A percentile compares a stretch with the other conserved stretches of the same genome.
These are phyloP conservation scores for Macrophomina tecta DNA, from an alignment of 2,329 filamentous ascomycete species.

Conservation along the genomic window DNA sequence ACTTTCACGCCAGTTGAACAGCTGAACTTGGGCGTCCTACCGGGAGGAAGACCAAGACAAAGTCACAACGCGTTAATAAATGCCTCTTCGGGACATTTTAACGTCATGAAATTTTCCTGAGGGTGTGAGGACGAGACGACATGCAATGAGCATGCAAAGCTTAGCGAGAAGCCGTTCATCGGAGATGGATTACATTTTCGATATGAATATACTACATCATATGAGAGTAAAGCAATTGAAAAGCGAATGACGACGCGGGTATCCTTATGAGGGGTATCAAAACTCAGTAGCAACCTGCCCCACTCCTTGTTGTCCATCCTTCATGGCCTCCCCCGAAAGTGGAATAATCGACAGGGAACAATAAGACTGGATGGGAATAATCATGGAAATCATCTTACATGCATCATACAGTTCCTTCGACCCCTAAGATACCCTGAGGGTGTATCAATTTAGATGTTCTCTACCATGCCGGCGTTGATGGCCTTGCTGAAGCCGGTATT, in stretches of 20 bases:
- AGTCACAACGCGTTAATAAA: no score
- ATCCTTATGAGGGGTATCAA: slow-evolving; percentile 20
- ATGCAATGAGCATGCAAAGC: background rate
- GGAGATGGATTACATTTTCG: background rate
- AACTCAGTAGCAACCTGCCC: background rate
- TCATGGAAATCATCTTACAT: slow-evolving; percentile 13
- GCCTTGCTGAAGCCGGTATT: slow-evolving; percentile 74
- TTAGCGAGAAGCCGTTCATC: background rate
- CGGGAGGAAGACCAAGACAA: no score
- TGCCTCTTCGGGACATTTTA: background rate
- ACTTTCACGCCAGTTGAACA: no score
- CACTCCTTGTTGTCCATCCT: background rate
- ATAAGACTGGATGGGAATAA: background rate
- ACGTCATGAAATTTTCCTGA: background rate
- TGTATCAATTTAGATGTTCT: slow-evolving; percentile 74
- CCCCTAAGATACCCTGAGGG: background rate
- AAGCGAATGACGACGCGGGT: slow-evolving; percentile 17
- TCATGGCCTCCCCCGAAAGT: background rate
- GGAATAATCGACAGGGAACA: background rate
- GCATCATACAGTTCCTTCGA: slow-evolving; percentile 9
- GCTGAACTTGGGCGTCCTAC: no score
- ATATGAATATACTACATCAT: background rate
- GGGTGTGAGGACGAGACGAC: background rate
- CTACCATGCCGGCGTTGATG: slow-evolving; percentile 80
- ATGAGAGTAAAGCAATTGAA: background rate